Evolutionary conservation across 2,329 filamentous ascomycete genomes (phyloP).

Genomic region (Beauveria asiatica): DNA sequence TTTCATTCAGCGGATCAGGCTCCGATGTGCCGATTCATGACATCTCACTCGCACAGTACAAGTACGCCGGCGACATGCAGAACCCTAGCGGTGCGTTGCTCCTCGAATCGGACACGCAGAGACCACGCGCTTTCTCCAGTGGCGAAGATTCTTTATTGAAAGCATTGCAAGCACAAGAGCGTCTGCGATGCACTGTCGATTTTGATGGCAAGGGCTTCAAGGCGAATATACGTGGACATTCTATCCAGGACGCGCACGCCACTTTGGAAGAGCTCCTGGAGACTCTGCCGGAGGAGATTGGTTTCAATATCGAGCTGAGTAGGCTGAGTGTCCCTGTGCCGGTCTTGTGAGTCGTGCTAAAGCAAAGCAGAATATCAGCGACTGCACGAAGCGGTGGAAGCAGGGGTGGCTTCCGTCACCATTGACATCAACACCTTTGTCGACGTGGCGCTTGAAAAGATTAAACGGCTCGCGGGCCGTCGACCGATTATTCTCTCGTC

Average conservation of each 20-base stretch:
- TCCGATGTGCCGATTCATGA: constrained; percentile 32
- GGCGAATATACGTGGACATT: constrained; percentile 30
- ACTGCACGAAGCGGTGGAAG: constrained; percentile 27
- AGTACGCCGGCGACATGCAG: constrained; percentile 20
- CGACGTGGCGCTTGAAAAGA: constrained; percentile 25
- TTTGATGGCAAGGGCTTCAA: constrained; percentile 30
- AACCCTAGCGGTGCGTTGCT: constrained; percentile 7
- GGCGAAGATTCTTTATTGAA: constrained; percentile 16
- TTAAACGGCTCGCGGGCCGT: constrained; percentile 18
- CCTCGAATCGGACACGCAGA: neutral
- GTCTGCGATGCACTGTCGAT: constrained; percentile 30
- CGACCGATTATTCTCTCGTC: constrained; percentile 27
- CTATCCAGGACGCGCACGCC: constrained; percentile 28
- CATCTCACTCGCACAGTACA: constrained; percentile 29
- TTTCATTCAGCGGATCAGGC: constrained; percentile 32
- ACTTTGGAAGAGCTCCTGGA: constrained; percentile 30
- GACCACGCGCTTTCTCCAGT: constrained; percentile 17
- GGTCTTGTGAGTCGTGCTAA: neutral
- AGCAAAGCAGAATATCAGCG: constrained; percentile 28
- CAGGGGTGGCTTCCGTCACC: constrained; percentile 24
- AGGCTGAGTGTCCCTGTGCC: neutral
- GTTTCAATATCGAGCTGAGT: constrained; percentile 34
- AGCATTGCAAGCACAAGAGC: constrained; percentile 18
- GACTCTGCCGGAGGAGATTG: constrained; percentile 25
- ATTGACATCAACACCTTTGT: constrained; percentile 32